These are phyloP conservation scores for Gigaspora rosea DNA, from an alignment of 192 early-diverging fungal species.

Conservation along the genomic window DNA sequence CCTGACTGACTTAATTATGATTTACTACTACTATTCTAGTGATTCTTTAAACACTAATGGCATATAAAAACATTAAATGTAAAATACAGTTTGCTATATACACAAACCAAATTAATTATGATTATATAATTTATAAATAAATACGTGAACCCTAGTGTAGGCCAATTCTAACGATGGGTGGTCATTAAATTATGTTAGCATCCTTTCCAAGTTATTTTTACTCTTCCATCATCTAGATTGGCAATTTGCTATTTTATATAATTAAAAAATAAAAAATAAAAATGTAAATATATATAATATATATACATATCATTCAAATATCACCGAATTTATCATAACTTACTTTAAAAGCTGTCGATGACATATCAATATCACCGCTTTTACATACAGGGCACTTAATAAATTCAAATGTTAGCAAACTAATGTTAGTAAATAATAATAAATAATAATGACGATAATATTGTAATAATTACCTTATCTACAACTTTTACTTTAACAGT, in stretches of 20 bases:
- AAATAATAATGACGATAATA: background rate
- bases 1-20: no score
- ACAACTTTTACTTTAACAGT: constrained; percentile 51
- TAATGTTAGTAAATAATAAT: background rate
- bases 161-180: background rate
- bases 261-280: background rate
- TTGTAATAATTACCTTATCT: constrained; percentile 50
- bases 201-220: constrained; percentile 38
- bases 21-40: no score
- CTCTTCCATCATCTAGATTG: constrained; percentile 36
- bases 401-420: background rate
- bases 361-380: constrained; percentile 42
- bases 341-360: constrained; percentile 39
- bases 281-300: background rate
- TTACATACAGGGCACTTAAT: constrained; percentile 43
- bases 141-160: no score
- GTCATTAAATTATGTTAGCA: constrained; percentile 23
- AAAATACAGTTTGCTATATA: no score
- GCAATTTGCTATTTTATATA: constrained; percentile 36
- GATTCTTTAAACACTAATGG: no score
- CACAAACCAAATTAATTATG: no score
- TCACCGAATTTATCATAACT: background rate
- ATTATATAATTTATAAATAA: no score
- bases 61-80: no score
- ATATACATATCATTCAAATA: background rate